Evolutionary conservation across 2,329 filamentous ascomycete species (phyloP), one percentile per base, ranked within the genome.

Genomic region (Cercospora zeina): DNA sequence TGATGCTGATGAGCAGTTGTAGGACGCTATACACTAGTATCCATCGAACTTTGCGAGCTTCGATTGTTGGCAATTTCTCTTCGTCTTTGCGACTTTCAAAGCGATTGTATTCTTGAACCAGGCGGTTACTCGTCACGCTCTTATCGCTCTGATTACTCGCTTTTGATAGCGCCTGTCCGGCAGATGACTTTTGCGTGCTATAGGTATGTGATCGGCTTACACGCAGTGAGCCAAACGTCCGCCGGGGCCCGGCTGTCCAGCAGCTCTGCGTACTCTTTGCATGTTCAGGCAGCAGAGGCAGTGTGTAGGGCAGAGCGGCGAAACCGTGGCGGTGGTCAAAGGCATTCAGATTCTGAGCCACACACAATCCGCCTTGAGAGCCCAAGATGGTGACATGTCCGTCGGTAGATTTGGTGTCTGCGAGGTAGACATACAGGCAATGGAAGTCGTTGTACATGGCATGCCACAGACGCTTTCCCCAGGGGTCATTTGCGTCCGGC

Each of bases 31-130:
- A 93, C 6, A 93, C 82, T 36, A 93, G 72, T 31, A 93, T 84
- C 90, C 90, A 95, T 39, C 90, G 82, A 14, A 92, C 83, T 74
- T 91, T 93, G 42, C 90, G 85, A 1, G 85, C 89, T 65, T 93
- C 90, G 8, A 82, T 78, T 10, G 85, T 76, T 0, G 83, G 82
- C 0, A 88, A 72, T 69, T 84, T 86, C 61, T 84, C 85, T 62
- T 88, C 84, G 0, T 78, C 77, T 63, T 83, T 86, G 19, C 78
- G 77, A 1, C 82, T 79, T 70, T 95, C 90, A 60, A 93, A 93
- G 2, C 79, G 80, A 3, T 85, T 81, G 69, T 92, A 95, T 1
- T 87, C 85, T 57, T 81, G 78, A 1, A 95, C 87, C 2, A 93
- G 81, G 6, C 76, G 74, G 27, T 77, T 79, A 2, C 73, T 73